These are phyloP conservation scores for Dictyostelium firmibasis DNA, from an alignment of 78 protist genomes.

Conservation along the genomic window DNA sequence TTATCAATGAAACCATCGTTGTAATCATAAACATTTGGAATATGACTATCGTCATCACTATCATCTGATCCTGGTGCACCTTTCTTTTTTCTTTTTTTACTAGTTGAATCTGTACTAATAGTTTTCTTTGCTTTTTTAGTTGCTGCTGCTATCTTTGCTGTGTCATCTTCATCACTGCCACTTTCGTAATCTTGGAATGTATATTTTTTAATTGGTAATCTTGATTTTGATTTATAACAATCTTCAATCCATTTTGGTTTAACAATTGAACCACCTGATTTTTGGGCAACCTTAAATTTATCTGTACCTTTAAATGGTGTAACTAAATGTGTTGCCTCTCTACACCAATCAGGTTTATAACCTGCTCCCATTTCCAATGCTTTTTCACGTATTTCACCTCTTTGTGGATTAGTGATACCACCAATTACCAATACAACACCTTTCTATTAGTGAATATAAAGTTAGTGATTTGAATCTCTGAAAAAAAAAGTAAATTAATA, in stretches of 20 bases:
- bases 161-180: not conserved
- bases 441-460: not conserved
- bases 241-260: conserved; percentile 49
- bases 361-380: conserved; percentile 67
- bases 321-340: conserved; percentile 51
- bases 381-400: conserved; percentile 33
- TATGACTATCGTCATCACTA: conserved; percentile 52
- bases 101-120: conserved; percentile 18
- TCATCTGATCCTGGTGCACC: conserved; percentile 10
- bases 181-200: not conserved
- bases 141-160: not conserved
- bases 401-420: conserved; percentile 63
- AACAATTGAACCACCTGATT: conserved; percentile 49
- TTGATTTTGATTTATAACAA: conserved; percentile 40
- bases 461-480: not conserved
- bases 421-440: conserved; percentile 72
- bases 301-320: conserved; percentile 52
- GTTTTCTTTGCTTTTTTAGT: not conserved
- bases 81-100: conserved; percentile 18
- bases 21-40: conserved; percentile 49
- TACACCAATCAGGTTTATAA: conserved; percentile 65
- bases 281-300: conserved; percentile 4
- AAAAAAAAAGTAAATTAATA: not conserved
- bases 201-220: conserved; percentile 39
- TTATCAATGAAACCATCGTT: conserved; percentile 42